These are phyloP conservation scores for Cladosporium halotolerans DNA, from an alignment of 2,329 filamentous ascomycete genomes.

Conservation along the genomic window DNA sequence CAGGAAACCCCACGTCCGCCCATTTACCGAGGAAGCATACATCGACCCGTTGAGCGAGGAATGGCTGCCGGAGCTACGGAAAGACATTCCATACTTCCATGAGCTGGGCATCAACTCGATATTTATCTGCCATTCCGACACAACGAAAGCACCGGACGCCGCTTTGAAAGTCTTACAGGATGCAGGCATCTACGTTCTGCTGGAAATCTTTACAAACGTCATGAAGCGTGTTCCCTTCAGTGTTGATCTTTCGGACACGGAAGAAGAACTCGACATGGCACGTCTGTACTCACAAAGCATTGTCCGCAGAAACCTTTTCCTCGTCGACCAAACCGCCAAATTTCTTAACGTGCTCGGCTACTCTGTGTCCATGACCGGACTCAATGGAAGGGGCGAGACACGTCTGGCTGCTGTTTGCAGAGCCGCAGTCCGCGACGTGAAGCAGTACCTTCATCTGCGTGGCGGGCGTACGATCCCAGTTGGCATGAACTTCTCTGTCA, in stretches of 20 bases:
- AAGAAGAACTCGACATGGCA: constrained; percentile 8
- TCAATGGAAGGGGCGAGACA: not conserved
- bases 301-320: constrained; percentile 10
- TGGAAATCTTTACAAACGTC: constrained; percentile 7
- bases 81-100: constrained; percentile 16
- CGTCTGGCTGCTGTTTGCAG: constrained; percentile 17
- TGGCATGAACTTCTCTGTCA: constrained; percentile 10
- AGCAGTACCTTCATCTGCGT: constrained; percentile 14
- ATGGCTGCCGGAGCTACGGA: constrained; percentile 13
- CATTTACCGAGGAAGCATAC: not conserved
- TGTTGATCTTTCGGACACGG: not conserved
- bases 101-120: constrained; percentile 20
- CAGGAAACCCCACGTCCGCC: not conserved
- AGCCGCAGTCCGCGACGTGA: constrained; percentile 16
- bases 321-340: constrained; percentile 16
- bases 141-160: constrained; percentile 11
- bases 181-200: constrained; percentile 19
- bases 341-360: constrained; percentile 19
- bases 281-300: constrained; percentile 9
- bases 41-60: constrained; percentile 16
- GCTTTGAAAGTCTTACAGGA: constrained; percentile 17
- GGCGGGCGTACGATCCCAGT: constrained; percentile 14
- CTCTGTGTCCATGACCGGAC: not conserved
- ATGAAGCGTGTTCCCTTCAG: not conserved
- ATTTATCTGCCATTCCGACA: constrained; percentile 12